These are phyloP conservation scores for Biscogniauxia marginata DNA, from an alignment of 2,329 filamentous ascomycete genomes.

Conservation along the genomic window DNA sequence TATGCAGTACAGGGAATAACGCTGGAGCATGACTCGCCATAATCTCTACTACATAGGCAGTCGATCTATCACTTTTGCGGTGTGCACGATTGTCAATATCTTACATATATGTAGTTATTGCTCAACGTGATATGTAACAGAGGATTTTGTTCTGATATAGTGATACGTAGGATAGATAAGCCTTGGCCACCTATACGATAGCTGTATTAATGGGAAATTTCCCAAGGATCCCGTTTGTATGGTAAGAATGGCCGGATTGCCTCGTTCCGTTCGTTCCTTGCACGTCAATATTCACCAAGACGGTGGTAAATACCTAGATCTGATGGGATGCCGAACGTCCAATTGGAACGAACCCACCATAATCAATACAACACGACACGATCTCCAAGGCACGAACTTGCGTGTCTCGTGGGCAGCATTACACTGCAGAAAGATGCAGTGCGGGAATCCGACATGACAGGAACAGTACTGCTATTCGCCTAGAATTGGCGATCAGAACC, in stretches of 20 bases:
- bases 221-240: neutral
- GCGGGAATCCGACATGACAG: conserved; percentile 6
- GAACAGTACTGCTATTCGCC: conserved; percentile 7
- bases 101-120: neutral
- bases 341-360: neutral
- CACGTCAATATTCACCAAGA: neutral
- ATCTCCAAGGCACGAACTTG: neutral
- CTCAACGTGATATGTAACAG: neutral
- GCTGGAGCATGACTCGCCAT: neutral
- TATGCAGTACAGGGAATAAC: neutral
- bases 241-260: neutral
- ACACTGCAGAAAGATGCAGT: neutral
- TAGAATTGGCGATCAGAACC: neutral
- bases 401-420: neutral
- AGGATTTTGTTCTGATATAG: neutral
- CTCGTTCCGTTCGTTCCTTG: neutral
- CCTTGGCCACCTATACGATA: neutral
- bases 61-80: neutral
- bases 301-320: neutral
- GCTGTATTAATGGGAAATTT: neutral
- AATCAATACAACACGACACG: conserved; percentile 2
- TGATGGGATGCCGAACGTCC: neutral
- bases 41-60: neutral
- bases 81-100: neutral
- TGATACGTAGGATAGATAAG: neutral